phyloP scores from a whole-genome alignment of 306 rosid species.

The Gillenia trifoliata region DNA sequence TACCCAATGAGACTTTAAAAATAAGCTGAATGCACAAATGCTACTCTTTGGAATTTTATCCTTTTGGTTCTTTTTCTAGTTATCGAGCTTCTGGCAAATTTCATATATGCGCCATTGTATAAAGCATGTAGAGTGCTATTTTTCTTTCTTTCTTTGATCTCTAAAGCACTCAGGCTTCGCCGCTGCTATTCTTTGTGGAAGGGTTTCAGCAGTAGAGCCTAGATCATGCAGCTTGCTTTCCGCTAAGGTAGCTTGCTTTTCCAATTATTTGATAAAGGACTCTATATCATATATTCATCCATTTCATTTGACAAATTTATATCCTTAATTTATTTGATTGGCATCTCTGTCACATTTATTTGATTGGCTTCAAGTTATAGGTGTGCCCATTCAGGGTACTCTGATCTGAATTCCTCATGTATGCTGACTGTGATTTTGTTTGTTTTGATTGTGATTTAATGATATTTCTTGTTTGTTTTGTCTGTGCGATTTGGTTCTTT shows the following conservation, averaged over 20 bases:
- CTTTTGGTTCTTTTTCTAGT: background rate
- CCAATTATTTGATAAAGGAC: no score
- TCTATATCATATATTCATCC: no score
- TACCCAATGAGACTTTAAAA: background rate
- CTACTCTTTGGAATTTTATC: background rate
- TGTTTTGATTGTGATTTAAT: no score
- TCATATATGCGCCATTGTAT: background rate
- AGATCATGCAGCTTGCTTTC: constrained; percentile 50
- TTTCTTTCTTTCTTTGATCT: background rate
- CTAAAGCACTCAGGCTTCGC: constrained; percentile 30
- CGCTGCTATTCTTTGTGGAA: constrained; percentile 41
- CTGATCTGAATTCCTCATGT: no score
- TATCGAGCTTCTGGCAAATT: background rate
- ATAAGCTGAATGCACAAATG: background rate
- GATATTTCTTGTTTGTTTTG: no score
- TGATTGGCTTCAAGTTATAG: no score
- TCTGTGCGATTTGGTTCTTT: no score
- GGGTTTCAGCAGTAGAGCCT: constrained; percentile 33
- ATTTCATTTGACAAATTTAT: no score
- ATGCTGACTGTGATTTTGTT: no score
- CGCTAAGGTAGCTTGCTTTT: constrained; percentile 82
- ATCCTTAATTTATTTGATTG: no score
- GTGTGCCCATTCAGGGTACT: no score
- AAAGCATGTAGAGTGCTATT: background rate
- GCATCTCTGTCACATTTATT: no score